Base-by-base conservation (phyloP, 108 stramenopile species). In the Conticribra weissflogii region DNA sequence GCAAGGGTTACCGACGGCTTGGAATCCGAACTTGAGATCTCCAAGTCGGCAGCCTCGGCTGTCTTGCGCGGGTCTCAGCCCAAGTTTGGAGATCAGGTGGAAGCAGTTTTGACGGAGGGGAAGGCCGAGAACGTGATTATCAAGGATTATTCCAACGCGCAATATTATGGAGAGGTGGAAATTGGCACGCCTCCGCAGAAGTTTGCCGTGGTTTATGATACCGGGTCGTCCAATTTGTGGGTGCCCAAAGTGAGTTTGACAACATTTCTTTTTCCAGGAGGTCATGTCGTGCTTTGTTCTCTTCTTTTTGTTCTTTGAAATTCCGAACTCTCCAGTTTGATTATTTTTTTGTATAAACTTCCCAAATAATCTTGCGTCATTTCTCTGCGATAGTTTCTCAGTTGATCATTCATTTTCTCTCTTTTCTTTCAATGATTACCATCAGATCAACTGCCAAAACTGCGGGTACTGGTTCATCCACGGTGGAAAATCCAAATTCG, bases 181-280 rank as follows among this genome's bases (percentile, higher is more conserved):
- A 55, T 97, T 16, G 96, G 96, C 8, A 91, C 86, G 0, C 94
- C 94, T 21, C 59, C 81, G 3, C 96, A 96, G 71, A 51, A 59
- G 4, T 94, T 98, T 66, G 56, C 81, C 3, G 96, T 98, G 60
- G 88, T 96, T 51, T 96, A 97, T 76, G 98, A 99, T 68, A 98
- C 97, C 5, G 98, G 98, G 0, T 92, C 88, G 22, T 82, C 85
- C 49, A 96, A 99, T 79, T 75, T 98, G 3, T 99, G 99, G 99
- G 92, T 98, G 2, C 93, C 99, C 7, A 84, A 89, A 16, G 75
- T 41, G 36, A 41, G 36, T 9, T 41, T 5, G 36, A n/a, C n/a
- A n/a, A n/a, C n/a, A n/a, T n/a, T n/a, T n/a, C n/a, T n/a, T n/a
- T n/a, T n/a, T n/a, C n/a, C n/a, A n/a, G n/a, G n/a, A n/a, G n/a